Base-by-base conservation (phyloP, 306 rosid genomes). In the Prunus mira region DNA sequence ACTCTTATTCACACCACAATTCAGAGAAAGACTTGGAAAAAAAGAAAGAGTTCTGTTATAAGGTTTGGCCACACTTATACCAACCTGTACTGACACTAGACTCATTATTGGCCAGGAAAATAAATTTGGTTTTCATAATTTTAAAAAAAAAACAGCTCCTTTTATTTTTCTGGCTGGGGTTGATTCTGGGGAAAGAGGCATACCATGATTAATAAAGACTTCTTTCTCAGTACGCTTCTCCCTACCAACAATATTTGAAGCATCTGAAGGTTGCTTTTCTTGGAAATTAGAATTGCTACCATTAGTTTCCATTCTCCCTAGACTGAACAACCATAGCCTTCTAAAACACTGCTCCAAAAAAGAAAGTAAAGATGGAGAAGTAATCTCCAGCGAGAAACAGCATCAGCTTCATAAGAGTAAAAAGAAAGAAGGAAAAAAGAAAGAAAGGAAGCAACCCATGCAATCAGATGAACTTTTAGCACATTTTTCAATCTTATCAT, bases 151-250 rank as follows among this genome's bases (percentile, higher is more conserved):
- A 38, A 52, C 6, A 28, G 50, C 50, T 70, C 19, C 2, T 17
- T 38, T 38, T 27, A 7, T 27, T n/a, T 27, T 50, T 50, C 62
- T 71, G 8, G n/a, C 7, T 54, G 20, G 49, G 32, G 58, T 28
- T 32, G 49, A 38, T 22, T 27, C 45, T 20, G n/a, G 71, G n/a
- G 28, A 63, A 43, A 71, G 50, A 65, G 34, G 46, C 74, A 38
- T 79, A 87, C 93, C 91, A 65, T 81, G 88, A 67, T 85, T 89
- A 24, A 85, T 80, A 82, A 79, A 89, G 75, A 75, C 81, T 14
- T 73, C 84, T 71, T 85, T 82, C 80, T 72, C 86, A 30, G 25
- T 24, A 49, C 60, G 76, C 69, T 75, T 83, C 75, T 79, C 89
- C 20, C 65, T 77, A 74, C 60, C 69, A 64, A 78, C 71, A 73